These are phyloP conservation scores for Rubroboletus satanas DNA, from an alignment of 768 basidiomycete species.

Conservation along the genomic window DNA sequence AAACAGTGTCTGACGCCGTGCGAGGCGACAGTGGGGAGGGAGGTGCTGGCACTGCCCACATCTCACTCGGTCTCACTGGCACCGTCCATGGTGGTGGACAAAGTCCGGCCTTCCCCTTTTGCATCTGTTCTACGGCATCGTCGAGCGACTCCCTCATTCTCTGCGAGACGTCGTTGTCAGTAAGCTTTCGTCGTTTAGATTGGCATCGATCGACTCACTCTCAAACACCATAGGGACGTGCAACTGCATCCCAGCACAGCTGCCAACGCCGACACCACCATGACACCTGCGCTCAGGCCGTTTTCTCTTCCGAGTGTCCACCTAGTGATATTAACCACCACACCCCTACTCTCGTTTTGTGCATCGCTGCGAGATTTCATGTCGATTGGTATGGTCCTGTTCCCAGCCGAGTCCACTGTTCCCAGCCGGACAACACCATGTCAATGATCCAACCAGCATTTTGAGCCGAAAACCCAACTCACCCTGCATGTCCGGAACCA, in stretches of 20 bases:
- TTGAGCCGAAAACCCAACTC: background rate
- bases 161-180: slow-evolving; percentile 10
- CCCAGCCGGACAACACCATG: background rate
- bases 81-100: background rate
- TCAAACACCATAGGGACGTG: slow-evolving; percentile 73
- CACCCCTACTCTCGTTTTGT: background rate
- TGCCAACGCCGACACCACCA: slow-evolving; percentile 67
- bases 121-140: background rate
- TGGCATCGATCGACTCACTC: slow-evolving; percentile 38
- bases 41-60: background rate
- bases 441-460: slow-evolving; percentile 3
- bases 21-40: slow-evolving; percentile 7
- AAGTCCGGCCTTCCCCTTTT: background rate
- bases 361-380: background rate
- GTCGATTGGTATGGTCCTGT: background rate
- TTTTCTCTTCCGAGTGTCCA: background rate
- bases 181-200: background rate
- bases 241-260: slow-evolving; percentile 52
- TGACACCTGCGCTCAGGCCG: slow-evolving; percentile 59
- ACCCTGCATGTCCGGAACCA: slow-evolving; percentile 14
- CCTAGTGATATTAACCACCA: slow-evolving; percentile 12
- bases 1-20: slow-evolving; percentile 2
- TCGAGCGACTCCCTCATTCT: background rate
- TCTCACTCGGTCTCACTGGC: background rate
- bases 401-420: slow-evolving; percentile 1